Conservation (phyloP, 2,329 filamentous ascomycete species). For the Exophiala sp. region DNA sequence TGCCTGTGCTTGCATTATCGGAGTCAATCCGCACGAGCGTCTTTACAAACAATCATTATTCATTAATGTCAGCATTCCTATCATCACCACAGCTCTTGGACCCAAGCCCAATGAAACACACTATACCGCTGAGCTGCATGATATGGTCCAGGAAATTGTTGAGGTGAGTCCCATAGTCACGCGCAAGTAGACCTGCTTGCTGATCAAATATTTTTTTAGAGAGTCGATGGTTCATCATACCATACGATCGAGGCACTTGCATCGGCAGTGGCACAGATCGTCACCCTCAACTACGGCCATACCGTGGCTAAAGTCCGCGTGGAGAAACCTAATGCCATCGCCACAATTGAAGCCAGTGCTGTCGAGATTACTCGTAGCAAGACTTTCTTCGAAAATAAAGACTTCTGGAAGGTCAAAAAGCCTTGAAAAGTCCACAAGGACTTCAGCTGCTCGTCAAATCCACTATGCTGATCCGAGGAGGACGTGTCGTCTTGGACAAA, state of each 20-base stretch:
- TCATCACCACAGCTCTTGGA: constrained; percentile 16
- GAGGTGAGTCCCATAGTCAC: constrained; percentile 33
- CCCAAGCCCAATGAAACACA: constrained; percentile 11
- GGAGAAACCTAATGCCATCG: constrained; percentile 50
- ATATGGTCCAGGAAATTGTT: constrained; percentile 37
- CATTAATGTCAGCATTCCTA: constrained; percentile 35
- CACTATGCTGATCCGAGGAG: constrained; percentile 24
- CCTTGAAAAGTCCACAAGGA: constrained; percentile 11
- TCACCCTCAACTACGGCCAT: constrained; percentile 44
- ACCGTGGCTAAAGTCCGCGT: constrained; percentile 46
- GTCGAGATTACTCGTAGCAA: constrained; percentile 48
- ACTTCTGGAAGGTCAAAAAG: constrained; percentile 30
- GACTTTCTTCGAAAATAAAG: constrained; percentile 40
- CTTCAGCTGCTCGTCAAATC: constrained; percentile 25
- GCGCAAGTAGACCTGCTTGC: constrained; percentile 2
- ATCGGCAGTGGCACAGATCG: constrained; percentile 46
- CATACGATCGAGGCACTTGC: constrained; percentile 52
- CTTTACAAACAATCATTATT: constrained; percentile 50
- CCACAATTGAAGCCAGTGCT: constrained; percentile 47
- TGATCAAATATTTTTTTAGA: constrained; percentile 30
- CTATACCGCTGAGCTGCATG: constrained; percentile 31
- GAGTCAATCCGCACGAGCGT: constrained; percentile 52
- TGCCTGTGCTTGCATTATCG: constrained; percentile 46
- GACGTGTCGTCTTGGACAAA: background rate
- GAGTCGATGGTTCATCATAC: constrained; percentile 47